Evolutionary conservation across 2,329 filamentous ascomycete species (phyloP).

Genomic region (Aspergillus sp.): DNA sequence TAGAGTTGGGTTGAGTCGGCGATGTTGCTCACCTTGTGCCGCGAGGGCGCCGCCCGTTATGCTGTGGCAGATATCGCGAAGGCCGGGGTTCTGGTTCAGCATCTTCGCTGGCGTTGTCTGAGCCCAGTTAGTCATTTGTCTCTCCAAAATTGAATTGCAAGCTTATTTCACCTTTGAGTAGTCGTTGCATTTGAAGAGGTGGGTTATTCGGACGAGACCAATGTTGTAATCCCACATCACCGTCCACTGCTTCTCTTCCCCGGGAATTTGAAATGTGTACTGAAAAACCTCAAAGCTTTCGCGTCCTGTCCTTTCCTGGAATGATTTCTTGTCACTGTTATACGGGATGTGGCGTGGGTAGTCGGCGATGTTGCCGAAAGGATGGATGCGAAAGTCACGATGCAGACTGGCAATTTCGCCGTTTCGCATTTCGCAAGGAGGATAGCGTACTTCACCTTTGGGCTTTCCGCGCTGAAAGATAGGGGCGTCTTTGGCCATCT

Average conservation of each 20-base stretch:
- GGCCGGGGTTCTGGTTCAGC: conserved; percentile 71
- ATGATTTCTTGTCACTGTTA: conserved; percentile 89
- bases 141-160: neutral
- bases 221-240: conserved; percentile 98
- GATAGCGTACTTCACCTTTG: conserved; percentile 70
- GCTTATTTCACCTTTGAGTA: conserved; percentile 72
- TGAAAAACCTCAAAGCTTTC: conserved; percentile 75
- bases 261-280: conserved; percentile 75
- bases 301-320: conserved; percentile 79
- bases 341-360: conserved; percentile 82
- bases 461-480: conserved; percentile 62
- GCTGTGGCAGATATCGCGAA: conserved; percentile 87
- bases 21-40: conserved; percentile 70
- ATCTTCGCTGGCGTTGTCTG: conserved; percentile 89
- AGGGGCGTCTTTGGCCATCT: conserved; percentile 64
- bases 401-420: conserved; percentile 59
- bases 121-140: neutral
- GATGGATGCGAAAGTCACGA: conserved; percentile 63
- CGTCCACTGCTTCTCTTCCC: conserved; percentile 64
- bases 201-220: conserved; percentile 88
- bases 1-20: neutral
- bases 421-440: conserved; percentile 69
- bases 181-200: conserved; percentile 87
- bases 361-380: conserved; percentile 59
- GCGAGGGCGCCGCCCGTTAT: conserved; percentile 90